Percentiles rank a stretch among this genome's conserved stretches.
Evolutionary conservation across 2,329 filamentous ascomycete species (phyloP).

Genomic region (Fusarium temperatum): DNA sequence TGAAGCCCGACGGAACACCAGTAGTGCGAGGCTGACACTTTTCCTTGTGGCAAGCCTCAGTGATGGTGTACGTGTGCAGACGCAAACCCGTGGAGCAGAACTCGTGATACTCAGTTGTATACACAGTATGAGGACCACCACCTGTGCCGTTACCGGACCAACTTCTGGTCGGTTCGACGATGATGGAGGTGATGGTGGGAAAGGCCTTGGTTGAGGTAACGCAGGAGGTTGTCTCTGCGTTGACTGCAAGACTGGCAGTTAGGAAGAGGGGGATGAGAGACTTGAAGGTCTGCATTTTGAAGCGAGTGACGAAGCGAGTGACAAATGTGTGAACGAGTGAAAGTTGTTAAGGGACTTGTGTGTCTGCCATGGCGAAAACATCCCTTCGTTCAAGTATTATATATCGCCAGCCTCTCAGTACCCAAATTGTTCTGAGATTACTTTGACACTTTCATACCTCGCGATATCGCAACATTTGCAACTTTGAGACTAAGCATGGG

Average conservation of each 20-base stretch:
- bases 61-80: background rate
- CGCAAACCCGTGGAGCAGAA: background rate
- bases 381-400: background rate
- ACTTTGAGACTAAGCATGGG: background rate
- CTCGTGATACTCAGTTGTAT: background rate
- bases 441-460: background rate
- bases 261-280: background rate
- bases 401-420: background rate
- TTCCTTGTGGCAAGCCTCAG: background rate
- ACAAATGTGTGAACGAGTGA: background rate
- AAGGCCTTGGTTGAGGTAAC: background rate
- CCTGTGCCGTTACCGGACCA: background rate
- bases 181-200: background rate
- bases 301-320: background rate
- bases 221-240: background rate
- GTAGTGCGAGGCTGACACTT: background rate
- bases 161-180: background rate
- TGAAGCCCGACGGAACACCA: background rate
- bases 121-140: background rate
- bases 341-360: background rate
- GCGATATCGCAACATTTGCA: fast-evolving
- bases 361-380: fast-evolving
- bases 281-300: background rate
- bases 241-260: background rate
- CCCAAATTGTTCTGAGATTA: fast-evolving